Conservation (phyloP, 2,329 filamentous ascomycete genomes). For the Emergomyces orientalis region DNA sequence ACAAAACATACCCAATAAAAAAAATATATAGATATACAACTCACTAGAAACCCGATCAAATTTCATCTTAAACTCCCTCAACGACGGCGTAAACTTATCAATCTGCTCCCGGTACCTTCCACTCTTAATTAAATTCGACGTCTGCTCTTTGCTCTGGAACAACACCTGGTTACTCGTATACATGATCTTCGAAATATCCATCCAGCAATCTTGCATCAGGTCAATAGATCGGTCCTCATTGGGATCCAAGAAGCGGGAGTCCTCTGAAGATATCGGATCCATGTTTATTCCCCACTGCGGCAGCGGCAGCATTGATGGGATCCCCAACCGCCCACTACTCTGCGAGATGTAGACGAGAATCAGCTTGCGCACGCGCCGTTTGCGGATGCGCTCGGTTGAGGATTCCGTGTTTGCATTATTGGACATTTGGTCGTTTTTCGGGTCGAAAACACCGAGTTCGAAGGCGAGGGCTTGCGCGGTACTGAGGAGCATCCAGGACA, state of each 20-base stretch:
- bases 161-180: conserved; percentile 80
- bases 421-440: conserved; percentile 55
- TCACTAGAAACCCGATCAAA: conserved; percentile 61
- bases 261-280: conserved; percentile 24
- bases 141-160: conserved; percentile 79
- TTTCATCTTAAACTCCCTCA: conserved; percentile 69
- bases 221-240: conserved; percentile 39
- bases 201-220: conserved; percentile 71
- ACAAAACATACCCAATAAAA: background rate
- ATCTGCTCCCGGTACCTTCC: conserved; percentile 75
- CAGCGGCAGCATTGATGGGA: conserved; percentile 82
- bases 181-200: conserved; percentile 86
- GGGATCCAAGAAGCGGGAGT: conserved; percentile 14
- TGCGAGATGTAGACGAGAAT: conserved; percentile 88
- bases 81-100: conserved; percentile 67
- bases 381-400: conserved; percentile 58
- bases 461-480: conserved; percentile 84
- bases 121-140: conserved; percentile 77
- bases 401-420: conserved; percentile 47
- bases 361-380: conserved; percentile 74
- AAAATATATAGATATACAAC: conserved; percentile 13
- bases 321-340: conserved; percentile 81
- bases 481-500: conserved; percentile 96
- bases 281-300: conserved; percentile 36
- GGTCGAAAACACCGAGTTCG: conserved; percentile 91